Evolutionary conservation across 768 basidiomycete genomes (phyloP), one percentile per base, ranked within the genome.

Genomic region (Mycena filopes): DNA sequence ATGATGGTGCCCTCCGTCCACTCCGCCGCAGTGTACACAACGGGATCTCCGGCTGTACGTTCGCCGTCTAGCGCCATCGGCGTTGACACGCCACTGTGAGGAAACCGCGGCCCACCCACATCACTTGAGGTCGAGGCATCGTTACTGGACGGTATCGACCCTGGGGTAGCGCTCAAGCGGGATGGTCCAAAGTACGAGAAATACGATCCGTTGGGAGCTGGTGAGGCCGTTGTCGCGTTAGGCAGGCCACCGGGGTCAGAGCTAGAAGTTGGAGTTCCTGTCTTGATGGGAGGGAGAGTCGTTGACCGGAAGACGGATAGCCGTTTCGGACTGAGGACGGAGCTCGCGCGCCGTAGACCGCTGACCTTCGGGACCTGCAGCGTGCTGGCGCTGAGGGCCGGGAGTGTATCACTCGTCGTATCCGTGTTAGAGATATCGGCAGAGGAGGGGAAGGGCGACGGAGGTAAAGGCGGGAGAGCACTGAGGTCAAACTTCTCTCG

Each of bases 1-100:
- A 99, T 98, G 40, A 83, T 80, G 54, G 84, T 15, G 46, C 49
- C 84, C 63, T 75, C 76, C 80, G 40, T 56, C 68, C 68, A 69
- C 23, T 66, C 64, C 0, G 89, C 89, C 57, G 82, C 76, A n/a
- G 81, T 78, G 72, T 95, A 94, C 2, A 91, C 80, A 4, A 72
- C 73, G 5, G 84, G 77, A 65, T 93, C 88, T 1, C 93, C 93
- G 16, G 93, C 92, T 53, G 62, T 74, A 16, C 77, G 76, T 45
- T 79, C 77, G 1, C 66, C 74, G 42, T 62, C 49, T 7, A 43
- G 57, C 10, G 49, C 54, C 8, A 67, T 41, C 4, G 65, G 54
- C 15, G 76, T 26, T 23, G 71, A 64, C 11, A 48, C 42, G 18
- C 55, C 62, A 33, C 68, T 53, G 51, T 38, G 53, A 23, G 55